Conservation (phyloP, 169 alveolate genomes). For the Pseudocohnilembus persalinus region DNA sequence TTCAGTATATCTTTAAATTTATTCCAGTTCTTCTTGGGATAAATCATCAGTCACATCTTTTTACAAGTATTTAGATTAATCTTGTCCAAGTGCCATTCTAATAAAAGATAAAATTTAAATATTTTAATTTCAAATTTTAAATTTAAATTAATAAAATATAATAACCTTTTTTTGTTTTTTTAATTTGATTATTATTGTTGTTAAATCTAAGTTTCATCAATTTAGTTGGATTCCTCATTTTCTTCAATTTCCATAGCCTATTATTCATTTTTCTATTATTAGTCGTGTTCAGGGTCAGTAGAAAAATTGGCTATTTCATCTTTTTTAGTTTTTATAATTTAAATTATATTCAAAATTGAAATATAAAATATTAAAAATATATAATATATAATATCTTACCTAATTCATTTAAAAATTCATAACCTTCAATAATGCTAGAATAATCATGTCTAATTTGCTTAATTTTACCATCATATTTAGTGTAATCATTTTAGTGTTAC, state of each 20-base stretch:
- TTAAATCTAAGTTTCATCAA: not conserved
- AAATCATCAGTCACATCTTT: constrained; percentile 16
- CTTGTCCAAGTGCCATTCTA: not conserved
- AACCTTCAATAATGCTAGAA: constrained; percentile 11
- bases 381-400: not conserved
- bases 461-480: constrained; percentile 9
- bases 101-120: no score
- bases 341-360: no score
- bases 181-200: not conserved
- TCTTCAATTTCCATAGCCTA: constrained; percentile 1
- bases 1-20: constrained; percentile 36
- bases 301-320: not conserved
- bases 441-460: constrained; percentile 21
- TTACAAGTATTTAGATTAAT: no score
- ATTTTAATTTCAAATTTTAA: not conserved
- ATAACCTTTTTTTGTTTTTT: constrained; percentile 10
- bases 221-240: constrained; percentile 18
- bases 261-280: not conserved
- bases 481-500: constrained; percentile 27
- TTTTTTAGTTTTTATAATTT: no score
- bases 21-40: constrained; percentile 34
- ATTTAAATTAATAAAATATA: not conserved
- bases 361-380: no score
- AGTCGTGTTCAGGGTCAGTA: not conserved
- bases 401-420: constrained; percentile 35